Base-by-base conservation (phyloP, 1,284 basidiomycete genomes). In the Hemileia vastatrix region DNA sequence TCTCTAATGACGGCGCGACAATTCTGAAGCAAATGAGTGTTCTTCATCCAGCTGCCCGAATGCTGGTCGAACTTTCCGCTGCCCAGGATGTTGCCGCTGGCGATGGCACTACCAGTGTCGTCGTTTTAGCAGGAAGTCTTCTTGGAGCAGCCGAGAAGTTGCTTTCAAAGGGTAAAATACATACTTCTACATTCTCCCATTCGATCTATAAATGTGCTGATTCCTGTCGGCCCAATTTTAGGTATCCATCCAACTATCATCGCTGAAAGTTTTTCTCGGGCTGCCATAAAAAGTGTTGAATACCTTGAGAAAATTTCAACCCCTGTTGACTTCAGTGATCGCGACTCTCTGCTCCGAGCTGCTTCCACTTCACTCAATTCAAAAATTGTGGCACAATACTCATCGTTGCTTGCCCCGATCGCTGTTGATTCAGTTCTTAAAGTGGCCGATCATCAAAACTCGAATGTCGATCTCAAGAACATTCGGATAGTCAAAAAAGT, bases 321-420 rank as follows among this genome's bases (percentile, higher is more conserved):
- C 2, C 92, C 94, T 0, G 86, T 99, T 59, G 88, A 97, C 77
- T 80, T 99, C 60, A 86, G 83, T 66, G 95, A 99, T 78, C 86
- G 85, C 68, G 84, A 88, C 49, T 87, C 83, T 64, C 82, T 99
- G 6, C 79, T 97, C 18, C 86, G 91, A 54, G 95, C 93, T 19
- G 95, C 95, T 4, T 90, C 87, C 72, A 99, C 95, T 0, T 91
- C 88, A 62, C 80, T 99, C 56, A 97, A 95, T 79, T 98, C 94
- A 60, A 99, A 97, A 90, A 96, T 99, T 71, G 95, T 98, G 51
- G 97, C 94, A 18, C 95, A 98, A 83, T 98, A 97, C 78, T 98
- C 95, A 3, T 90, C 92, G 8, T 91, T 90, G 43, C 83, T 99
- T 62, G 90, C 95, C 11, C 95, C 95, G 48, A 98, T 98, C 69